Base-by-base conservation (phyloP, 805 yeast genomes). In the Alloascoidea africana region DNA sequence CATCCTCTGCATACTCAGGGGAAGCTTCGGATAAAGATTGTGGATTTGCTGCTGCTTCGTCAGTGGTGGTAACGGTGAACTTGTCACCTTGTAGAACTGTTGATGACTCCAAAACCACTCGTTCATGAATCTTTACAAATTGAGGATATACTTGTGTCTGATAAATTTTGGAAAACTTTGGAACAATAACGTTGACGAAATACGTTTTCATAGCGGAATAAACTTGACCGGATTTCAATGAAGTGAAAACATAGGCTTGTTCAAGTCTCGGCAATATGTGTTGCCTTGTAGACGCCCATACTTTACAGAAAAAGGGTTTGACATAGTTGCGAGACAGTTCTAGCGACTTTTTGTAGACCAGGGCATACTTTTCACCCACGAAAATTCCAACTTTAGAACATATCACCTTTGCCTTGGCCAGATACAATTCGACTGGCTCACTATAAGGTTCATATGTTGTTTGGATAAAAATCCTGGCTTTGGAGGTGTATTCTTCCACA, bases 121-220 rank as follows among this genome's bases (percentile, higher is more conserved):
- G 44, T 27, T 45, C 44, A 32, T 38, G 42, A 33, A 50, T 47
- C 39, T 47, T 48, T 32, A 35, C 27, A 2, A 50, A 18, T 36
- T 49, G 53, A 2, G 54, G 53, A 40, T 50, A 50, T 18, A 50
- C 40, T 4, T 38, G 35, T 30, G 43, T 40, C 13, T 38, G 38
- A 38, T 49, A 50, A 4, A 50, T 17, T 6, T 36, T 39, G 13
- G 16, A 14, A 8, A 44, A 36, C 23, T 38, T 33, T 8, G 53
- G 51, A 2, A 41, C 17, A 2, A 46, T 38, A 14, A 16, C 35
- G 1, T 41, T 13, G 23, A 38, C 32, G 16, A 46, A 16, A 23
- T 23, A 23, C n/a, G n/a, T 8, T 23, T 23, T 23, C n/a, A 23
- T 8, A 23, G 8, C n/a, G 30, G 8, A 8, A 8, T 8, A 23